phyloP scores from a whole-genome alignment of 805 yeast genomes.

The Metschnikowia continentalis region DNA sequence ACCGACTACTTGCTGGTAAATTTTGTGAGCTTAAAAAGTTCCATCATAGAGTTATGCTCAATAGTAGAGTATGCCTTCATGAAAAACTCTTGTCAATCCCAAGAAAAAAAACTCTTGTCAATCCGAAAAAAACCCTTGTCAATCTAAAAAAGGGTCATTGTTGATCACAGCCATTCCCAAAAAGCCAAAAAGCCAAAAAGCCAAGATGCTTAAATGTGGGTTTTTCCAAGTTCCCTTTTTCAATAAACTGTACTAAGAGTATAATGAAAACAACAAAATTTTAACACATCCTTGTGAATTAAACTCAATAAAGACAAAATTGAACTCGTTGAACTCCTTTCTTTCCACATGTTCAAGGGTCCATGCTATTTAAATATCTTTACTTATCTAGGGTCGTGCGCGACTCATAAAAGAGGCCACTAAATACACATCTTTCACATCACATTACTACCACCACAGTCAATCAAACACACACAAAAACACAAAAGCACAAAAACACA shows the following conservation, averaged over 20 bases:
- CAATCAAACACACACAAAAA: no score
- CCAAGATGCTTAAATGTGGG: constrained; percentile 51
- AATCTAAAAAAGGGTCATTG: constrained; percentile 73
- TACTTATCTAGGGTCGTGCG: no score
- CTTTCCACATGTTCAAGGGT: constrained; percentile 56
- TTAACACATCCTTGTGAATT: constrained; percentile 83
- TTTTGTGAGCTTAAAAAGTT: constrained; percentile 83
- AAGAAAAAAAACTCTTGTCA: constrained; percentile 15
- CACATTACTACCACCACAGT: no score
- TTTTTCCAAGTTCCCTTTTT: constrained; percentile 43
- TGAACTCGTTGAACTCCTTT: constrained; percentile 59
- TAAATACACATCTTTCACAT: no score
- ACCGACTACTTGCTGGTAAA: constrained; percentile 68
- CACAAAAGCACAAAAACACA: no score
- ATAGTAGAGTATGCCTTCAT: constrained; percentile 87
- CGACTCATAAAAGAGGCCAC: no score
- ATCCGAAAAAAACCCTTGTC: no score
- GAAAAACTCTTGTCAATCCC: constrained; percentile 83
- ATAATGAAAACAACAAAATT: constrained; percentile 71
- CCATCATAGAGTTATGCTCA: constrained; percentile 81
- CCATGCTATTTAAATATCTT: no score
- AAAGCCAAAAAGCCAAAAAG: constrained; percentile 39
- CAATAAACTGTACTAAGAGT: constrained; percentile 67
- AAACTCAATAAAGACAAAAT: constrained; percentile 84
- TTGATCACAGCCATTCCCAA: constrained; percentile 92